Conservation (phyloP, 371 early-diverging fungal genomes). For the Apophysomyces elegans region DNA sequence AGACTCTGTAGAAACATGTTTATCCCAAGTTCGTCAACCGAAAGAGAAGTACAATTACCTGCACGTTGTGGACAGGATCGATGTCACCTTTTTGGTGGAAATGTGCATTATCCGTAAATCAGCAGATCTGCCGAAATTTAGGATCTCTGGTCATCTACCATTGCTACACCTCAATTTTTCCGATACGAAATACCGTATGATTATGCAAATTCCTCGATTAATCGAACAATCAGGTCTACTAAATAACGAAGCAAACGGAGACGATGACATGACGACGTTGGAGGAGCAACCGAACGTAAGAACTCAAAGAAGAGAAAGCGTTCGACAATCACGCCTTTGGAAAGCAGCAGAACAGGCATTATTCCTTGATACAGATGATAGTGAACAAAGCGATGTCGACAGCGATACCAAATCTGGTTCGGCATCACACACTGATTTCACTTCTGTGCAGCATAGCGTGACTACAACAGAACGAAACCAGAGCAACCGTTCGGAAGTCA, state of each 20-base stretch:
- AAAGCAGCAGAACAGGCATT: slow-evolving; percentile 26
- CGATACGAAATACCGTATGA: slow-evolving; percentile 89
- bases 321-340: slow-evolving; percentile 31
- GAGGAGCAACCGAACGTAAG: neutral
- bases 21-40: slow-evolving; percentile 65
- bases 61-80: slow-evolving; percentile 89
- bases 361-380: slow-evolving; percentile 33
- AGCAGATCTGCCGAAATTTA: slow-evolving; percentile 73
- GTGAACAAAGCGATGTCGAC: slow-evolving; percentile 35
- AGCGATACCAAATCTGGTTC: slow-evolving; percentile 28
- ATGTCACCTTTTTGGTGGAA: slow-evolving; percentile 81
- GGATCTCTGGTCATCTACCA: slow-evolving; percentile 85
- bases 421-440: slow-evolving; percentile 25
- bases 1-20: slow-evolving; percentile 73
- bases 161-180: slow-evolving; percentile 90
- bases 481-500: slow-evolving; percentile 12
- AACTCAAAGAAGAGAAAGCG: neutral
- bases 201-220: slow-evolving; percentile 79
- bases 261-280: neutral
- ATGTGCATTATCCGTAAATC: slow-evolving; percentile 87
- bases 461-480: neutral
- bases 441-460: neutral
- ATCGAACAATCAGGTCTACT: slow-evolving; percentile 58
- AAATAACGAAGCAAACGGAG: neutral
- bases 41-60: slow-evolving; percentile 51